A percentile compares a stretch with the other conserved stretches of the same genome.
Evolutionary conservation across 164 flowering plant species (phyloP).

Genomic region (Liriodendron chinense): DNA sequence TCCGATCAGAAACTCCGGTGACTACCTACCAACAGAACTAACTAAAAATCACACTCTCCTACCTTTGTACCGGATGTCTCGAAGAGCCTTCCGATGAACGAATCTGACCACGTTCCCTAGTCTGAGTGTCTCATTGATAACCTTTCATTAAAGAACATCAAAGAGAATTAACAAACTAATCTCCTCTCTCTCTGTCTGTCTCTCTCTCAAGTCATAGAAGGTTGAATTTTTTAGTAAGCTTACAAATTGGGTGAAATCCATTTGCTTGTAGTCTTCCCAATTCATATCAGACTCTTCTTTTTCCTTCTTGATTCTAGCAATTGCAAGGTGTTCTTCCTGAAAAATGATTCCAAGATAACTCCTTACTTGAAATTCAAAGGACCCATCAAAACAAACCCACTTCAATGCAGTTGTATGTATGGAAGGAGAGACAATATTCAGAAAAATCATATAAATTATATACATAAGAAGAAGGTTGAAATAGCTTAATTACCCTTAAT

Average conservation of each 20-base stretch:
- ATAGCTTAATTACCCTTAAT: conserved; percentile 43
- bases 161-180: background rate
- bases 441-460: background rate
- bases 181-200: too few relatives aligned
- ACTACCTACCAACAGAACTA: background rate
- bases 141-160: conserved; percentile 34
- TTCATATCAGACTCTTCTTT: conserved; percentile 47
- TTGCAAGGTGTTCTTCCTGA: conserved; percentile 78
- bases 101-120: conserved; percentile 91
- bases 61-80: conserved; percentile 82
- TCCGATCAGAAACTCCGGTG: conserved; percentile 2
- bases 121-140: conserved; percentile 80
- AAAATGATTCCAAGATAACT: background rate
- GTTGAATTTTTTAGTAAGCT: conserved; percentile 16
- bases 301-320: conserved; percentile 46
- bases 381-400: background rate
- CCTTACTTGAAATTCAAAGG: background rate
- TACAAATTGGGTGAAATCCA: conserved; percentile 95
- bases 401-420: background rate
- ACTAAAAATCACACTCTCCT: background rate
- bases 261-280: conserved; percentile 93
- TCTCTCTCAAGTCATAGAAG: background rate
- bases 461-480: background rate
- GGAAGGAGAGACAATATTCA: too few relatives aligned
- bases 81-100: conserved; percentile 82